These are phyloP conservation scores for Metarhizium anisopliae DNA, from an alignment of 2,329 filamentous ascomycete species.

Conservation along the genomic window DNA sequence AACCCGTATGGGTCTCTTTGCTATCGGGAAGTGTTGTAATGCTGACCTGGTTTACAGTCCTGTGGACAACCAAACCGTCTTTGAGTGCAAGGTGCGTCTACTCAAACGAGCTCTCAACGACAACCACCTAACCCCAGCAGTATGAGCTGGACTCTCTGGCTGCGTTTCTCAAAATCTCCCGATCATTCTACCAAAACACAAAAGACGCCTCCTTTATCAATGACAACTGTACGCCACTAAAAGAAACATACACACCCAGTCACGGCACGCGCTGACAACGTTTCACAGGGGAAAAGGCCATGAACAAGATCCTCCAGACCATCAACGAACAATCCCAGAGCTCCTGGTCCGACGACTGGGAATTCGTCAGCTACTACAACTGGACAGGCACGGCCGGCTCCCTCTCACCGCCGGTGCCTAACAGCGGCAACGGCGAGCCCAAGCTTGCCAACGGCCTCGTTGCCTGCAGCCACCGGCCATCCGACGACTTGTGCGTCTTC, in stretches of 20 bases:
- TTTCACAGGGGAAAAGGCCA: slow-evolving; percentile 59
- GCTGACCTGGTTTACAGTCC: slow-evolving; percentile 8
- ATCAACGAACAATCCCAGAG: slow-evolving; percentile 17
- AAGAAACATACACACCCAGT: too few species aligned
- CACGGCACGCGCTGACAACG: slow-evolving; percentile 29
- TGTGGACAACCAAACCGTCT: slow-evolving; percentile 16
- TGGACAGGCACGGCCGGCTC: slow-evolving; percentile 19
- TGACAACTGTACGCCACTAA: slow-evolving; percentile 14
- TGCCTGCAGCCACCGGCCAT: slow-evolving; percentile 72
- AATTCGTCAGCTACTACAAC: slow-evolving; percentile 20
- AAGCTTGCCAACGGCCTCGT: slow-evolving; percentile 68
- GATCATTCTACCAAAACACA: slow-evolving; percentile 67
- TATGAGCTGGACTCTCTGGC: slow-evolving; percentile 87
- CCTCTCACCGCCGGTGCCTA: slow-evolving; percentile 36
- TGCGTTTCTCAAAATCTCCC: slow-evolving; percentile 71
- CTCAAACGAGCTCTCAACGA: background rate
- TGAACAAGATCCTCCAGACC: slow-evolving; percentile 18
- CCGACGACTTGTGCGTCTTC: slow-evolving; percentile 74
- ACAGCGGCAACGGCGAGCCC: slow-evolving; percentile 69
- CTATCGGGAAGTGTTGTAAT: background rate
- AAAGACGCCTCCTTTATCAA: slow-evolving; percentile 58
- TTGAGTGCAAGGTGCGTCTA: slow-evolving; percentile 17
- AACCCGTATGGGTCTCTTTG: slow-evolving; percentile 14
- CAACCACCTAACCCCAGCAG: slow-evolving; percentile 43
- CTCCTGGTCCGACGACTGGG: slow-evolving; percentile 15